Percentiles rank a stretch among this genome's conserved stretches.
phyloP scores from a whole-genome alignment of 495 filamentous ascomycete species.

The Xylaria castorea region DNA sequence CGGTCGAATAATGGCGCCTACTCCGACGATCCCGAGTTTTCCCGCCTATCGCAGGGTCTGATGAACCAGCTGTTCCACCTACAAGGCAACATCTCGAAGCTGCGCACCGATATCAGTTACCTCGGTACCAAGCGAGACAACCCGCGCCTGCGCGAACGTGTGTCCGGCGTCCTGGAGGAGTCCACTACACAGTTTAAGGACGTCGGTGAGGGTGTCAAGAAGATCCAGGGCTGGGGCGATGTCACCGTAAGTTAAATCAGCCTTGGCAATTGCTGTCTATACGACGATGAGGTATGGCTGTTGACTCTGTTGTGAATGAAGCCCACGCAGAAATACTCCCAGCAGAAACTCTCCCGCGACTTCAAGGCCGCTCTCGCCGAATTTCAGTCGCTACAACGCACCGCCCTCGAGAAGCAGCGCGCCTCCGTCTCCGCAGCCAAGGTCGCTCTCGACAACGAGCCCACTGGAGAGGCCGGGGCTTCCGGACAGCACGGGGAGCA shows the following conservation, averaged over 20 bases:
- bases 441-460: slow-evolving; percentile 67
- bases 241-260: slow-evolving; percentile 70
- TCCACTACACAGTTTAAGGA: slow-evolving; percentile 88
- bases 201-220: slow-evolving; percentile 91
- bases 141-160: slow-evolving; percentile 86
- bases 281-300: slow-evolving; percentile 15
- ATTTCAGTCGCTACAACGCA: slow-evolving; percentile 88
- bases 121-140: slow-evolving; percentile 92
- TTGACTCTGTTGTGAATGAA: slow-evolving; percentile 40
- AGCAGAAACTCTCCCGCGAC: slow-evolving; percentile 90
- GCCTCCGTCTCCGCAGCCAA: slow-evolving; percentile 82
- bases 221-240: slow-evolving; percentile 88
- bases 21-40: slow-evolving; percentile 93
- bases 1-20: slow-evolving; percentile 64
- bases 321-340: slow-evolving; percentile 89
- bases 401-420: slow-evolving; percentile 89
- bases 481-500: slow-evolving; percentile 50
- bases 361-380: slow-evolving; percentile 85
- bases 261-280: not conserved
- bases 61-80: slow-evolving; percentile 86
- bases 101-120: slow-evolving; percentile 80
- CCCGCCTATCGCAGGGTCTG: slow-evolving; percentile 76
- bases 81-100: slow-evolving; percentile 81
- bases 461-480: slow-evolving; percentile 40
- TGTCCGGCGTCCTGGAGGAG: slow-evolving; percentile 84